Base-by-base conservation (phyloP, 2,329 filamentous ascomycete genomes). In the Hypoxylon sp. region DNA sequence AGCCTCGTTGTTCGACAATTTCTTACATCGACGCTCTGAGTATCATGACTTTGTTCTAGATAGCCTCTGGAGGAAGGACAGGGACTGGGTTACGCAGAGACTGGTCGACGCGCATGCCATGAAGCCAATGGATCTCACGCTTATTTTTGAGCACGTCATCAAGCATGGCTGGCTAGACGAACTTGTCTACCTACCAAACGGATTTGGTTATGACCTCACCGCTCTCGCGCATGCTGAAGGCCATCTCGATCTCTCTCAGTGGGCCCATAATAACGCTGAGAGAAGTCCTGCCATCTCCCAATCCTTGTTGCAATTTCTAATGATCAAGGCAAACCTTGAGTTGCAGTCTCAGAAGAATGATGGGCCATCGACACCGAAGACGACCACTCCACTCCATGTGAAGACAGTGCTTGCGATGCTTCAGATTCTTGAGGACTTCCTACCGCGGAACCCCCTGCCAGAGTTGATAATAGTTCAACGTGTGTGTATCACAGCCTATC, bases 41-140 rank as follows among this genome's bases (percentile, higher is more conserved):
- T 88, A 94, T 59, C 91, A 93, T 76, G 90, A 94, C 70, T 96
- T 97, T 68, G 95, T 97, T 12, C 86, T 99, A 61, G 91, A 97
- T 75, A 94, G 93, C 63, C 82, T 97, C 5, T 98, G 95, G 94
- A 90, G 91, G 71, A 94, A 96, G 75, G 93, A 98, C 76, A 92
- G 90, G 70, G 86, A 90, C 19, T 98, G 94, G 91, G 91, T 98
- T 14, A 90, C 90, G 8, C 87, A 90, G 69, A 89, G 92, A 63
- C 87, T 99, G 32, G 88, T 95, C 43, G 90, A 94, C 63, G 86
- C 88, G 7, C 93, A 96, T 77, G 90, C 90, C 41, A 82, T 85
- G 62, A 88, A 91, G 71, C 90, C 88, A 1, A 87, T 89, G 61
- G 86, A 90, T 53, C 84, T 94, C 37, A 85, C 87, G 2, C 80